These are phyloP conservation scores for Lathyrus sativus DNA, from an alignment of 306 rosid genomes.

Conservation along the genomic window DNA sequence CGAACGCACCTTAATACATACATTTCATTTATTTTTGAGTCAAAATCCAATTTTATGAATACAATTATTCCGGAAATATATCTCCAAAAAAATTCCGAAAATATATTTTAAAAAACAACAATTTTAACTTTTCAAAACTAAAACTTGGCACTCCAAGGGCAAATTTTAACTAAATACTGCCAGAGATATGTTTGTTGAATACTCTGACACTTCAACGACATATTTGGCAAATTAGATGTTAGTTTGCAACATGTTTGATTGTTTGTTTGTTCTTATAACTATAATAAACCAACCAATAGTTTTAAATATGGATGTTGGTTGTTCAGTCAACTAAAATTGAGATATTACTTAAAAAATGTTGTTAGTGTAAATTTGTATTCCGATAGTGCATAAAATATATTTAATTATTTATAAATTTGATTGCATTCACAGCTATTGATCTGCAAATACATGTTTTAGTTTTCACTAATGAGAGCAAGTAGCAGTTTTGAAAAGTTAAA, in stretches of 20 bases:
- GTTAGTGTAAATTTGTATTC: neutral
- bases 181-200: neutral
- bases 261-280: neutral
- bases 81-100: no score
- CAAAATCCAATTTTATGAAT: no score
- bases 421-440: slow-evolving; percentile 25
- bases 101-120: no score
- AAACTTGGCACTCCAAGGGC: no score
- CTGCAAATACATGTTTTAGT: neutral
- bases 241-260: neutral
- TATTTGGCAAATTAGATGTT: neutral
- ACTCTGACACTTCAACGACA: neutral
- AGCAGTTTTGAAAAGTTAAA: no score
- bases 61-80: no score
- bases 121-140: no score
- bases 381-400: neutral
- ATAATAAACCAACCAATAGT: neutral
- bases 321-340: neutral
- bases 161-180: no score
- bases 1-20: no score
- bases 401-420: neutral
- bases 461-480: neutral
- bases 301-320: neutral
- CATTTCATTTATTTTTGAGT: no score
- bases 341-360: neutral